A percentile compares a stretch with the other conserved stretches of the same genome.
Evolutionary conservation across 2,329 filamentous ascomycete genomes (phyloP).

Genomic region (Tolypocladium ovalisporum): DNA sequence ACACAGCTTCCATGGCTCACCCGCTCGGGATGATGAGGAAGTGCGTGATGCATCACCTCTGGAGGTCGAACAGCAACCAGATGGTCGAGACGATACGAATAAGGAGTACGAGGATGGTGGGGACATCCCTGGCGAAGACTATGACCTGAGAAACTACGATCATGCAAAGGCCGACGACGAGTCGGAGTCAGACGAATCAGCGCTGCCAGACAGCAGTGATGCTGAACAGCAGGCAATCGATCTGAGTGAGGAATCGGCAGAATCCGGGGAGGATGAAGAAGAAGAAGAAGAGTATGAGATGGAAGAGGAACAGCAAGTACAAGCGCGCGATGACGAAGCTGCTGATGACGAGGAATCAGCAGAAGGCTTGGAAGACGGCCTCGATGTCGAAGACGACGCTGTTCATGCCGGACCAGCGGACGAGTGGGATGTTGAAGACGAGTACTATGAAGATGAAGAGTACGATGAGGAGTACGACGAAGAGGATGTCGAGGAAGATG

Average conservation of each 20-base stretch:
- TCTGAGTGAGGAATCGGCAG: conserved; percentile 20
- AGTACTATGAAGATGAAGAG: neutral
- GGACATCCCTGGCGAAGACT: conserved; percentile 20
- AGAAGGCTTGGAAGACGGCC: neutral
- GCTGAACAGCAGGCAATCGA: conserved; percentile 12
- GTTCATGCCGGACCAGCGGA: neutral
- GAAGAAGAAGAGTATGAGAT: conserved; percentile 5
- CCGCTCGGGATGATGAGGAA: neutral
- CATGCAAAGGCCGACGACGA: conserved; percentile 21
- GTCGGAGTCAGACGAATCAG: conserved; percentile 6
- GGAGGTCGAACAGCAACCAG: neutral
- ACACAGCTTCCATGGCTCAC: neutral
- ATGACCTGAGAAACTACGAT: conserved; percentile 21
- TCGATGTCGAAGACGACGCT: neutral
- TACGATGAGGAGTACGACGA: neutral
- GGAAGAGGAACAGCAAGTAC: conserved; percentile 7
- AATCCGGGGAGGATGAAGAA: conserved; percentile 3
- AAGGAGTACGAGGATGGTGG: conserved; percentile 14
- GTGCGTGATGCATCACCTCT: neutral
- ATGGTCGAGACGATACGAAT: conserved; percentile 5
- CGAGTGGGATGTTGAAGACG: neutral
- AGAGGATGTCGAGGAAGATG: conserved; percentile 1
- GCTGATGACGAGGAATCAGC: neutral
- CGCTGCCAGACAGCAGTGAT: conserved; percentile 6
- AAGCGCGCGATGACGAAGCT: neutral